Percentiles rank a stretch among this genome's conserved stretches.
phyloP scores from a whole-genome alignment of 2,329 filamentous ascomycete genomes.

The Calonectria honghensis region DNA sequence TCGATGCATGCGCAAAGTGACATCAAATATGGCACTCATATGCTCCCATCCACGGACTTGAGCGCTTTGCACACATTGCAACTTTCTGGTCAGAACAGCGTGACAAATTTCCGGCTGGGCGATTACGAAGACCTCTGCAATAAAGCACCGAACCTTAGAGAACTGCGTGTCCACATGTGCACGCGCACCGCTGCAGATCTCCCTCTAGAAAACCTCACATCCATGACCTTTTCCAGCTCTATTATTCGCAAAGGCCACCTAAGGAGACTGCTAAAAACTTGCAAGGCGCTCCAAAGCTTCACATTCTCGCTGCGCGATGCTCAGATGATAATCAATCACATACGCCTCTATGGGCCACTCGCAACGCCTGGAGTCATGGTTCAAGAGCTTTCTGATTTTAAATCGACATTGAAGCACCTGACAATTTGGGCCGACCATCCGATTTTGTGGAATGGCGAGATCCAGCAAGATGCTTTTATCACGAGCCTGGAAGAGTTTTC shows the following conservation, averaged over 20 bases:
- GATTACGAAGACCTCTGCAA: neutral
- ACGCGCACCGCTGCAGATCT: neutral
- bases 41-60: neutral
- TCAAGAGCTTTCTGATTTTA: neutral
- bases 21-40: neutral
- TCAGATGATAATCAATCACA: neutral
- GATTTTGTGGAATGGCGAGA: neutral
- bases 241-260: neutral
- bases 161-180: neutral
- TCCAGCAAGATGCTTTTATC: neutral
- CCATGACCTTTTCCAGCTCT: neutral
- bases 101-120: neutral
- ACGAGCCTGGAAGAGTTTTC: neutral
- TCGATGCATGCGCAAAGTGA: neutral
- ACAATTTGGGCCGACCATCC: neutral
- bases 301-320: neutral
- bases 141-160: neutral
- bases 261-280: neutral
- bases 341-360: accelerated
- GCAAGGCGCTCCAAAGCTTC: neutral
- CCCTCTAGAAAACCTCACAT: neutral
- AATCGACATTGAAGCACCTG: neutral
- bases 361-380: neutral
- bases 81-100: neutral
- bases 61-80: neutral